These are phyloP conservation scores for Pestalotiopsis sp. DNA, from an alignment of 2,329 filamentous ascomycete genomes.

Conservation along the genomic window DNA sequence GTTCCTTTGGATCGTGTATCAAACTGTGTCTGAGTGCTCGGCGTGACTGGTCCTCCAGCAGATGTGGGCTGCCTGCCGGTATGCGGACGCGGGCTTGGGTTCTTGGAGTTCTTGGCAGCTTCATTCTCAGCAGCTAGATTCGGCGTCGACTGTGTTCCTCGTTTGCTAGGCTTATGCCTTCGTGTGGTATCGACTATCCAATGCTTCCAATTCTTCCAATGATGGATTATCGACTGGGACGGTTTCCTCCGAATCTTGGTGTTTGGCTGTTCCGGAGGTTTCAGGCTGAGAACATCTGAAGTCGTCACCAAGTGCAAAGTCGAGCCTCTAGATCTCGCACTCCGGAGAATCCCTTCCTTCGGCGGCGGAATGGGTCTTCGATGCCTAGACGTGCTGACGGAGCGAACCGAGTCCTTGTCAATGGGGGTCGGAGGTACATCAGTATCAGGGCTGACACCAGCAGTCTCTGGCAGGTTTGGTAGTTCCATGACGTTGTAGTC, in stretches of 20 bases:
- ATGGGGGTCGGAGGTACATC: slow-evolving; percentile 69
- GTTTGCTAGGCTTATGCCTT: slow-evolving; percentile 51
- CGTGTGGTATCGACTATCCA: slow-evolving; percentile 64
- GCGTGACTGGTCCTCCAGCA: slow-evolving; percentile 38
- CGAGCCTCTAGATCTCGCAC: slow-evolving; percentile 76
- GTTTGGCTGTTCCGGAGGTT: slow-evolving; percentile 9
- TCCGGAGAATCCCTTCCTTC: slow-evolving; percentile 74
- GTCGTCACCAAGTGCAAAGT: slow-evolving; percentile 84
- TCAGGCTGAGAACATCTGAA: slow-evolving; percentile 49
- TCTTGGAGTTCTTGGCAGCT: slow-evolving; percentile 48
- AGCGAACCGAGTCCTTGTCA: slow-evolving; percentile 78
- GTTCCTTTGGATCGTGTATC: slow-evolving; percentile 49
- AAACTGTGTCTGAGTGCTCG: slow-evolving; percentile 51
- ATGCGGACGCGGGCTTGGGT: slow-evolving; percentile 60
- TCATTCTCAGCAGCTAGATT: slow-evolving; percentile 57
- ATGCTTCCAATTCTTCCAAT: slow-evolving; percentile 67
- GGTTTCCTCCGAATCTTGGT: slow-evolving; percentile 39
- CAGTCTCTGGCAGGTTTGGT: slow-evolving; percentile 66
- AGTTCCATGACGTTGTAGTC: slow-evolving; percentile 74
- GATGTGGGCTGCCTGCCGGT: slow-evolving; percentile 58
- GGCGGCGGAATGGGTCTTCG: slow-evolving; percentile 80
- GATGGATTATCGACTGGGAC: slow-evolving; percentile 60
- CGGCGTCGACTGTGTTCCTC: slow-evolving; percentile 60
- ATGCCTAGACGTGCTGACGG: slow-evolving; percentile 75
- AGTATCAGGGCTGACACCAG: slow-evolving; percentile 45